Conservation (phyloP, 148 eudicot genomes). For the Diospyros kaki region DNA sequence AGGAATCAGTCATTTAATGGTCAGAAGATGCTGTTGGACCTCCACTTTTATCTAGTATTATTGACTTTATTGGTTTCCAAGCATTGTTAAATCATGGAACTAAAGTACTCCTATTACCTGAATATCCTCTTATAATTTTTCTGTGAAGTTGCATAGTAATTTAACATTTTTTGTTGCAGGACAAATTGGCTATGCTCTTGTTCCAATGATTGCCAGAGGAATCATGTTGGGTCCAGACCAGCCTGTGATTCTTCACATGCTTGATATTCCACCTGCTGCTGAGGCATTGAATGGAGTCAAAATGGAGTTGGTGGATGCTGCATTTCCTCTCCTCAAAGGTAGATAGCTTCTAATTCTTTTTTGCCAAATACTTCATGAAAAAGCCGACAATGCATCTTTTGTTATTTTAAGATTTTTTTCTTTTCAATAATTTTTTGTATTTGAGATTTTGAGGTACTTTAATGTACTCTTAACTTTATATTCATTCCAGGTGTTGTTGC, state of each 20-base stretch:
- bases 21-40: background rate
- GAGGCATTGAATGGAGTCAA: slow-evolving; percentile 88
- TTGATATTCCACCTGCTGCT: slow-evolving; percentile 85
- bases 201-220: slow-evolving; percentile 93
- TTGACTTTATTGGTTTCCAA: background rate
- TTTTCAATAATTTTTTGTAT: background rate
- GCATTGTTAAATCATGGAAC: no score
- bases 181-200: slow-evolving; percentile 87
- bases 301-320: slow-evolving; percentile 91
- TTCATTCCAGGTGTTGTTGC: slow-evolving; percentile 75
- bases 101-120: background rate
- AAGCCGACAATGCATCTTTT: background rate
- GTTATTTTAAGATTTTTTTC: background rate
- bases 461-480: background rate
- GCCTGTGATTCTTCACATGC: slow-evolving; percentile 90
- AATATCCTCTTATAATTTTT: background rate
- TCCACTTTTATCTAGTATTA: background rate
- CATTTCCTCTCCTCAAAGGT: slow-evolving; percentile 91
- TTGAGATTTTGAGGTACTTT: background rate
- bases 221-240: slow-evolving; percentile 79
- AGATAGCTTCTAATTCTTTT: background rate
- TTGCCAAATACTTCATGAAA: background rate
- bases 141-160: background rate
- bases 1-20: background rate
- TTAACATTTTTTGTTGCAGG: slow-evolving; percentile 35